These are phyloP conservation scores for Prunus padus DNA, from an alignment of 306 rosid genomes.

Conservation along the genomic window DNA sequence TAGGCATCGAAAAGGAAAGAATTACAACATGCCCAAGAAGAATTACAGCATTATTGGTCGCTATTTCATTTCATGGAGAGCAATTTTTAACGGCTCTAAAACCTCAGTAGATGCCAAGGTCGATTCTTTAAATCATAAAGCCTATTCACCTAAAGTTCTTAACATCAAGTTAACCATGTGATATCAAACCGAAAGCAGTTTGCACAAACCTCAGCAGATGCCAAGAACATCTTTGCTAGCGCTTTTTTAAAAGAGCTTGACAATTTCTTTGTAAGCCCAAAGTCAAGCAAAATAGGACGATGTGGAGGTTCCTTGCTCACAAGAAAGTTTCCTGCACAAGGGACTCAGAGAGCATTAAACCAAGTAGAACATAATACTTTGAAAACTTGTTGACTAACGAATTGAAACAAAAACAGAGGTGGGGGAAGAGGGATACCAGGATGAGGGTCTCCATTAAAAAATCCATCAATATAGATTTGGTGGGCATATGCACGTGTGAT, in stretches of 20 bases:
- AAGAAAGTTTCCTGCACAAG: conserved; percentile 81
- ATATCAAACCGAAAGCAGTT: background rate
- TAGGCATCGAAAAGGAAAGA: background rate
- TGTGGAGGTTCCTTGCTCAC: conserved; percentile 97
- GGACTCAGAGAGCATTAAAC: conserved; percentile 20
- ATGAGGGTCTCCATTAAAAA: conserved; percentile 98
- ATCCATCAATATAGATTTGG: conserved; percentile 95
- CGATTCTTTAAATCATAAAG: background rate
- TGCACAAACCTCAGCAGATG: conserved; percentile 87
- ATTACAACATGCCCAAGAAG: background rate
- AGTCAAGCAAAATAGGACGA: conserved; percentile 88
- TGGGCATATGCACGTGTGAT: conserved; percentile 98
- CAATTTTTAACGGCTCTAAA: background rate
- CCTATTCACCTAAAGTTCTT: background rate
- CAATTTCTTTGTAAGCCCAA: conserved; percentile 89
- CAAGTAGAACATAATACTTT: conserved; percentile 14
- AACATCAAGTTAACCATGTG: background rate
- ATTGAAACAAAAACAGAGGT: background rate
- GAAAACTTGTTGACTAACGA: conserved; percentile 12
- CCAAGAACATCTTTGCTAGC: conserved; percentile 95
- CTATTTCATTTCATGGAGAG: background rate
- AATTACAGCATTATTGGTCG: background rate
- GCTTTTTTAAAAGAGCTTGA: conserved; percentile 76
- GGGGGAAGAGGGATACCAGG: conserved; percentile 56
- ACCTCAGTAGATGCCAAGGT: background rate